These are phyloP conservation scores for Panicum virgatum DNA, from an alignment of 202 grass and related monocot species.

Conservation along the genomic window DNA sequence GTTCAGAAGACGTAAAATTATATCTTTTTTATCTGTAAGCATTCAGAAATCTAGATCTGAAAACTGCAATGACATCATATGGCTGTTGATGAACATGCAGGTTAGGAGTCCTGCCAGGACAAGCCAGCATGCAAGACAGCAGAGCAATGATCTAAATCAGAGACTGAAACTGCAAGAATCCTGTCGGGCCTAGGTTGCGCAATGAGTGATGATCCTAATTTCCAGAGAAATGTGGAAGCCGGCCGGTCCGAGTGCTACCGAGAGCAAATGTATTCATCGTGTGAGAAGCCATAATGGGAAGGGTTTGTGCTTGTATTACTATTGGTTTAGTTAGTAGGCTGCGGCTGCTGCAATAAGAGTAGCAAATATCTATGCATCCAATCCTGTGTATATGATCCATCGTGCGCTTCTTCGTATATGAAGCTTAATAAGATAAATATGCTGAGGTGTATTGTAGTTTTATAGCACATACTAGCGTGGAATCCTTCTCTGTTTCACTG, in stretches of 20 bases:
- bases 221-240: neutral
- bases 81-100: constrained; percentile 6
- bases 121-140: neutral
- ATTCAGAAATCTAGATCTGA: neutral
- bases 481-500: neutral
- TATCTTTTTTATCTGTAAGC: neutral
- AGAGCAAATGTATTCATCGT: neutral
- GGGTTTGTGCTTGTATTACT: constrained; percentile 3
- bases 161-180: neutral
- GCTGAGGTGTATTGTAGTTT: neutral
- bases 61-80: neutral
- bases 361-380: neutral
- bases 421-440: neutral
- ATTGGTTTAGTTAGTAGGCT: neutral
- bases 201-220: neutral
- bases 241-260: neutral
- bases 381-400: neutral
- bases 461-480: neutral
- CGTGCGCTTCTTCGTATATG: neutral
- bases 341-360: constrained; percentile 19
- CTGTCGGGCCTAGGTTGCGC: neutral
- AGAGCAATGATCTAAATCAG: neutral
- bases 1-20: neutral
- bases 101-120: neutral
- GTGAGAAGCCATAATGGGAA: neutral